phyloP scores from a whole-genome alignment of 2,329 filamentous ascomycete genomes.

The Zymoseptoria tritici region DNA sequence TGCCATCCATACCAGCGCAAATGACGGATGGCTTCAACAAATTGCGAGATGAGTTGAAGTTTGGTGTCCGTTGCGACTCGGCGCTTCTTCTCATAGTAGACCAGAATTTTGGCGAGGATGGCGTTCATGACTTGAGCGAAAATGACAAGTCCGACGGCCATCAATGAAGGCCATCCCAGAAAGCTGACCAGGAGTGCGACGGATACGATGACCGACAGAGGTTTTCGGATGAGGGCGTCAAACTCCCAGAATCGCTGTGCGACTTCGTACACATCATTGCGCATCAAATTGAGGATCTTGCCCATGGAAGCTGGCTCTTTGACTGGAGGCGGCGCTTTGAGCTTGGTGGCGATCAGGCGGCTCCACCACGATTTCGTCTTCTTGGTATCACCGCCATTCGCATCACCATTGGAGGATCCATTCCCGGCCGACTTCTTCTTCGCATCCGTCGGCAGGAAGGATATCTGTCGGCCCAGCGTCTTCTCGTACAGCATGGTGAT shows the following conservation, averaged over 20 bases:
- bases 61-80: conserved; percentile 68
- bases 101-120: conserved; percentile 56
- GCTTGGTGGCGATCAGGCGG: background rate
- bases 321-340: conserved; percentile 23
- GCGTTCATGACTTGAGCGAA: conserved; percentile 64
- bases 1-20: conserved; percentile 80
- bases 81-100: conserved; percentile 64
- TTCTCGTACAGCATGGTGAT: conserved; percentile 81
- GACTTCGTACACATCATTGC: conserved; percentile 72
- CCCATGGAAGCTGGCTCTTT: conserved; percentile 69
- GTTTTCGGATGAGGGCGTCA: conserved; percentile 64
- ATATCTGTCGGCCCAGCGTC: conserved; percentile 58
- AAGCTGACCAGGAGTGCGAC: conserved; percentile 67
- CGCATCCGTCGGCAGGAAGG: conserved; percentile 19
- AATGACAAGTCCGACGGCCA: conserved; percentile 54
- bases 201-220: conserved; percentile 67
- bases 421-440: conserved; percentile 5
- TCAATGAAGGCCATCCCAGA: conserved; percentile 70
- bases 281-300: conserved; percentile 83
- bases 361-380: conserved; percentile 4
- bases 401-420: conserved; percentile 11
- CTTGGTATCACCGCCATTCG: conserved; percentile 14
- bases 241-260: conserved; percentile 83
- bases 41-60: conserved; percentile 73
- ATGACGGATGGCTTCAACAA: conserved; percentile 78